These are phyloP conservation scores for Erodium moschatum DNA, from an alignment of 441 rosid species.

Conservation along the genomic window DNA sequence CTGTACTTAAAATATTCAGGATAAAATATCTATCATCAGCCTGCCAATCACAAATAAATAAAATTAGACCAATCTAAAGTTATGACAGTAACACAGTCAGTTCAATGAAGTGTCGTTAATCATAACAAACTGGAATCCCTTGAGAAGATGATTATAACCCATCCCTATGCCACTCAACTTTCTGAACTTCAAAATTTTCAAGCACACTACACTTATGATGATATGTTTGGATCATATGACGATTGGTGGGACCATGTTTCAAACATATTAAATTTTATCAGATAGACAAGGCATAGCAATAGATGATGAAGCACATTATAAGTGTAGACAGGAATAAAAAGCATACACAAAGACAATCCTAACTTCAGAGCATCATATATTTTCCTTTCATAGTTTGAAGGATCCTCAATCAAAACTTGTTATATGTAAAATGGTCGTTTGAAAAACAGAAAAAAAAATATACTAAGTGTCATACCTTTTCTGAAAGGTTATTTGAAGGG, in stretches of 20 bases:
- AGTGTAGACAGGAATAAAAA: background rate
- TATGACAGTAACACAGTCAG: constrained; percentile 4
- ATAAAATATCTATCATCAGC: constrained; percentile 51
- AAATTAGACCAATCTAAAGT: constrained; percentile 14
- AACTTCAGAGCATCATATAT: background rate
- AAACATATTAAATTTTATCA: background rate
- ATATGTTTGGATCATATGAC: background rate
- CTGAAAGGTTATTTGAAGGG: constrained; percentile 42
- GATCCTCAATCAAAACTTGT: background rate
- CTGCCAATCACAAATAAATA: constrained; percentile 38
- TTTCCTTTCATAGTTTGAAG: background rate
- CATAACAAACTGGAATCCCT: background rate
- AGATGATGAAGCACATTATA: background rate
- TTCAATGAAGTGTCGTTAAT: background rate
- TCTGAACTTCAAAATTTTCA: background rate
- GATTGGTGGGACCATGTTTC: background rate
- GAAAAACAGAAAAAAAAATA: background rate
- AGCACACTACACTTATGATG: background rate
- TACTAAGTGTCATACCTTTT: constrained; percentile 38
- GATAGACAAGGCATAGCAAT: background rate
- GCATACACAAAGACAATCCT: background rate
- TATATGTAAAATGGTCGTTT: background rate
- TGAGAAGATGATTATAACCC: background rate
- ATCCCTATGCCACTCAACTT: background rate
- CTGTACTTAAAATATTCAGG: constrained; percentile 55